Base-by-base conservation (phyloP, 2,329 filamentous ascomycete genomes). In the Cryphonectria parasitica region DNA sequence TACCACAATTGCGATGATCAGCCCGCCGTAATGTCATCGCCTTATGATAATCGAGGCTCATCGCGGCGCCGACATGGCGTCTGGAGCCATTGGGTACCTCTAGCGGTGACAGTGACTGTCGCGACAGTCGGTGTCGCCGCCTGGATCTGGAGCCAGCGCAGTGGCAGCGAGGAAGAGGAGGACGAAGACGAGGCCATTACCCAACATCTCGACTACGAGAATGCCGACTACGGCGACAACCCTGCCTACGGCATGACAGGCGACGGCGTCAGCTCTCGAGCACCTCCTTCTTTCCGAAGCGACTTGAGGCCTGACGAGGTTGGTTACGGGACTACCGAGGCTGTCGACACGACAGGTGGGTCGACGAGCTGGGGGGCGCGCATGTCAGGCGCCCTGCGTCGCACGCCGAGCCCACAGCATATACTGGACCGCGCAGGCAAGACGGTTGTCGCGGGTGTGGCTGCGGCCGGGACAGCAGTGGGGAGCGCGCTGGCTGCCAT, bases 101-200 rank as follows among this genome's bases (percentile, higher is more conserved):
- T 98, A 69, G 91, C 90, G 74, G 82, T 97, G 74, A 98, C 95
- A 65, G 90, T 97, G 71, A 95, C 94, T 63, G 89, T 97, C 75
- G 95, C 95, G 72, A 94, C 95, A 31, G 90, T 92, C 69, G 94
- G 95, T 45, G 83, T 97, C 64, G 95, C 91, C 67, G 94, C 94
- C 70, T 98, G 95, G 95, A 89, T 95, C 72, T 97, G 94, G 94
- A 97, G 92, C 80, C 94, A 97, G 82, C 91, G 93, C 77, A 89
- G 87, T 77, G 91, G 92, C 74, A 88, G 91, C 71, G 91, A 93
- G 67, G 91, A 94, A 39, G 87, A 90, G 70, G 86, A 90, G 73
- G 85, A 86, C 73, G 61, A 61, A 17, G 87, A 89, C 67, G 83
- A 84, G 68, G 82, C 83, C 76, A 84, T 85, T 69, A 84, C 84